Evolutionary conservation across 306 rosid species (phyloP), one percentile per base, ranked within the genome.

Genomic region (Crataegus laevigata): DNA sequence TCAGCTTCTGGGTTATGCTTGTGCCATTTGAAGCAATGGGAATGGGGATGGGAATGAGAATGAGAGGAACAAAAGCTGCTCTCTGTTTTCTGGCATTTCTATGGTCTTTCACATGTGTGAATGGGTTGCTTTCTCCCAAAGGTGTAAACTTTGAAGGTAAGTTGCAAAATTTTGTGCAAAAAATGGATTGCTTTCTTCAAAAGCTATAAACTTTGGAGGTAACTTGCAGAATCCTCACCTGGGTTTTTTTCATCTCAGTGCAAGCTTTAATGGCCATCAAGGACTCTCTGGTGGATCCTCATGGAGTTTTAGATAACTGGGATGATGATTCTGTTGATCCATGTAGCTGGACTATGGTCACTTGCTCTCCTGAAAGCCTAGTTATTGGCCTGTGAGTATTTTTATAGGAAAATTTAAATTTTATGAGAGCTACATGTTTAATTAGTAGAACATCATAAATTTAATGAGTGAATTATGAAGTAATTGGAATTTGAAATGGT

Each of bases 311-410:
- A 25, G 97, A 92, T 26, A 90, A 92, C 77, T 96, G 99, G 99
- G 99, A 96, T 80, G 89, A 80, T 8, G 89, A 90, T 69, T 85
- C 99, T n/a, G 99, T 96, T 83, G 99, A 96, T 85, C 99, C 99
- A 76, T 96, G 99, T 87, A 96, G 97, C 75, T 96, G 99, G 99
- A 92, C 96, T 57, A 96, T 96, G 99, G 96, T 96, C 75, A 92
- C 96, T 13, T 96, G 99, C 83, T 96, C 99, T n/a, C 45, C 87
- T 69, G 99, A 92, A 24, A 88, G 82, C 78, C 69, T 90, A 11
- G 99, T 96, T 79, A 85, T 89, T 84, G 93, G 96, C 85, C 76
- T 96, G 99, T 96, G 82, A 89, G 92, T 77, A 47, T 32, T 60
- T 26, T 60, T 54, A 71, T 38, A 18, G n/a, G 15, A 47, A 69